Conservation (phyloP, 2,329 filamentous ascomycete genomes). For the Diplodia mutila region DNA sequence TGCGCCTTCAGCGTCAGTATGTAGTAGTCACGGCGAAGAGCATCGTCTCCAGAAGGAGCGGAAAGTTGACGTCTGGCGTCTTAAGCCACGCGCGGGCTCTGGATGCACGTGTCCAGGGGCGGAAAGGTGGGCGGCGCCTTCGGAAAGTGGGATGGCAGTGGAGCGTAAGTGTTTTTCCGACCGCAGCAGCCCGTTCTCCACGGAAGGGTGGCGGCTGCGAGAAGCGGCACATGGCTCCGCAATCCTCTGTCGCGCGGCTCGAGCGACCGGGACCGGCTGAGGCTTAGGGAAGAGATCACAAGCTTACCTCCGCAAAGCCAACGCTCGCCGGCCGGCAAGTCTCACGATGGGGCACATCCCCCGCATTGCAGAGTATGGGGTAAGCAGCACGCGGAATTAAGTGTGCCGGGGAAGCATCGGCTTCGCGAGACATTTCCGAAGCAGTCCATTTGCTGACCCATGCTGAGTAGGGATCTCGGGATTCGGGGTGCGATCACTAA, state of each 20-base stretch:
- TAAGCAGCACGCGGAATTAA: not conserved
- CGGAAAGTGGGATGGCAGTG: slow-evolving; percentile 7
- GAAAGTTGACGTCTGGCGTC: not conserved
- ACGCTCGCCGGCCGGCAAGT: not conserved
- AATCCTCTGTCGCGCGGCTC: not conserved
- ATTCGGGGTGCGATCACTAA: slow-evolving; percentile 8
- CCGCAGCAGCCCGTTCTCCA: not conserved
- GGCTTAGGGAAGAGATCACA: not conserved
- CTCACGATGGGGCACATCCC: slow-evolving; percentile 2
- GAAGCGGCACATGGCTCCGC: not conserved
- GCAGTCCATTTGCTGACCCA: not conserved
- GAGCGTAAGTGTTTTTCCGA: slow-evolving; percentile 15
- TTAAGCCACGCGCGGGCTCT: not conserved
- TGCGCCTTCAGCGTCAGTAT: not conserved
- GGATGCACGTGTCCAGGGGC: not conserved
- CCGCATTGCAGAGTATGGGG: slow-evolving; percentile 5
- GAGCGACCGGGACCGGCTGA: not conserved
- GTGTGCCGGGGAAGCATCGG: not conserved
- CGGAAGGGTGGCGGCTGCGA: not conserved
- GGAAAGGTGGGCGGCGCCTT: slow-evolving; percentile 2
- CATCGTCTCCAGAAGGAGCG: not conserved
- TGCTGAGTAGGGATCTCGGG: not conserved
- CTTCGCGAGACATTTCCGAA: not conserved
- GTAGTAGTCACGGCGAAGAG: not conserved
- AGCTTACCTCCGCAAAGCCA: not conserved